These are phyloP conservation scores for Scedosporium boydii DNA, from an alignment of 2,329 filamentous ascomycete genomes.

Conservation along the genomic window DNA sequence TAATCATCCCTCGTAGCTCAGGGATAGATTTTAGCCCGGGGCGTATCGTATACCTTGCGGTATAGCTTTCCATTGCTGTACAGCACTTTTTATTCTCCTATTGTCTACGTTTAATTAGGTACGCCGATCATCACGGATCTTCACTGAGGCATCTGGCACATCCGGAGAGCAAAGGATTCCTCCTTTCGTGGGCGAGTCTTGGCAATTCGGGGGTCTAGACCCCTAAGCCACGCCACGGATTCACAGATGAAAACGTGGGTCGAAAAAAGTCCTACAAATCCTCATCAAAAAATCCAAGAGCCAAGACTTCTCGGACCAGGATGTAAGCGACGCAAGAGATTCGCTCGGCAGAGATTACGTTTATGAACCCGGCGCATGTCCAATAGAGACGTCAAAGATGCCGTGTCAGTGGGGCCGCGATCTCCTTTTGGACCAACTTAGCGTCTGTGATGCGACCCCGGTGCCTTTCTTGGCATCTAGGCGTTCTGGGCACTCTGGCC, in stretches of 20 bases:
- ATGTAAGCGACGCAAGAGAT: not conserved
- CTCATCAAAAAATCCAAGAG: not conserved
- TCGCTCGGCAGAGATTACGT: not conserved
- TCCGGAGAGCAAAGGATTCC: too few relatives aligned
- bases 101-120: too few relatives aligned
- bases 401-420: constrained; percentile 2
- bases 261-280: not conserved
- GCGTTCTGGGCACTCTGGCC: not conserved
- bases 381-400: not conserved
- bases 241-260: not conserved
- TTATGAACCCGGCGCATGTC: not conserved
- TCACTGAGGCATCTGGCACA: too few relatives aligned
- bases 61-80: too few relatives aligned
- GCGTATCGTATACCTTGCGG: too few relatives aligned
- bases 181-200: too few relatives aligned
- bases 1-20: too few relatives aligned
- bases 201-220: too few relatives aligned
- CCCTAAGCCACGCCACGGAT: not conserved
- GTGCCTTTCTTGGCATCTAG: not conserved
- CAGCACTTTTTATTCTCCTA: too few relatives aligned
- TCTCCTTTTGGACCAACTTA: not conserved
- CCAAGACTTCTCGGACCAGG: not conserved
- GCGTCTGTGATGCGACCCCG: not conserved
- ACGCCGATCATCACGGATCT: too few relatives aligned
- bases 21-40: too few relatives aligned